Evolutionary conservation across 2,329 filamentous ascomycete genomes (phyloP).

Genomic region (Conoideocrella luteorostrata): DNA sequence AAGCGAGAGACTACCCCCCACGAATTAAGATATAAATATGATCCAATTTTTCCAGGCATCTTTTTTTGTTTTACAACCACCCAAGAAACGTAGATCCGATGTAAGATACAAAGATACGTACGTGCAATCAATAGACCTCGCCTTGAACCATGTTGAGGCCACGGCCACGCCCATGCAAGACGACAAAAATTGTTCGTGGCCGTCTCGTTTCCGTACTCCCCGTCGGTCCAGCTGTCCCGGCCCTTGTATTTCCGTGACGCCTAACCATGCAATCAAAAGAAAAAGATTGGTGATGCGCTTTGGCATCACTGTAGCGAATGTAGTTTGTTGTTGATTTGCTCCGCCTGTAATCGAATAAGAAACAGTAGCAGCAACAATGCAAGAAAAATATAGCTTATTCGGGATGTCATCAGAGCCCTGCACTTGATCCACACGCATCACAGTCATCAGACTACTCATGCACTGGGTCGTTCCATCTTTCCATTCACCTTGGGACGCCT

Average conservation of each 20-base stretch:
- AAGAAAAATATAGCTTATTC: too few relatives aligned
- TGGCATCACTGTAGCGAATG: neutral
- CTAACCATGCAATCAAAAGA: constrained; percentile 4
- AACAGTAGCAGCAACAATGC: too few relatives aligned
- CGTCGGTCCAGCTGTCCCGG: too few relatives aligned
- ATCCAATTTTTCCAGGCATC: neutral
- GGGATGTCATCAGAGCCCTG: too few relatives aligned
- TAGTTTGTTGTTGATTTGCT: neutral
- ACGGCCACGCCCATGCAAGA: neutral
- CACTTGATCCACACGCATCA: too few relatives aligned
- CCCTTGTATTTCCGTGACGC: constrained; percentile 1
- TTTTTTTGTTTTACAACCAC: neutral
- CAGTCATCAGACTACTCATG: too few relatives aligned
- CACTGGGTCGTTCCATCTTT: too few relatives aligned
- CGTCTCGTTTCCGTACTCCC: too few relatives aligned
- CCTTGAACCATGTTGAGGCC: neutral
- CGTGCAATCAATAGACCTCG: too few relatives aligned
- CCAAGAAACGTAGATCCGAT: neutral
- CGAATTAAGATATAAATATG: neutral
- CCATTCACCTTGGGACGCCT: too few relatives aligned
- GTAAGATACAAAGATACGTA: neutral
- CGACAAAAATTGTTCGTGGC: too few relatives aligned
- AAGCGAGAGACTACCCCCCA: neutral
- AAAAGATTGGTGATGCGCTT: neutral
- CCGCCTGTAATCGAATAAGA: too few relatives aligned